Conservation (phyloP, 139 green algal genomes). For the Medakamo hakoo region DNA sequence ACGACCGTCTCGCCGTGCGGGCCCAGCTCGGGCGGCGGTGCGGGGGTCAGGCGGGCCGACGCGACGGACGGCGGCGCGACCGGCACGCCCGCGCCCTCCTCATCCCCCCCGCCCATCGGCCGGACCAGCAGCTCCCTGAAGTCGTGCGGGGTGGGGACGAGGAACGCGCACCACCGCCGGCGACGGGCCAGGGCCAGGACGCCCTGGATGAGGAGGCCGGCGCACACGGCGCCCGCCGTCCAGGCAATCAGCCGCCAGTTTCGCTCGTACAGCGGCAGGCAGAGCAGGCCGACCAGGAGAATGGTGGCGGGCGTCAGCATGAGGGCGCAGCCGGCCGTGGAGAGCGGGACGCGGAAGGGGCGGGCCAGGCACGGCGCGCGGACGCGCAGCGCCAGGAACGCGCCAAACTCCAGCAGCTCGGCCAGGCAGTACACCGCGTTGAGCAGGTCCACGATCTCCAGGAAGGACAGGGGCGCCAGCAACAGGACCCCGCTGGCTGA, state of each 20-base stretch:
- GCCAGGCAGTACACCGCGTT: slow-evolving; percentile 92
- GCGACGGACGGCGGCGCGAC: too few species aligned
- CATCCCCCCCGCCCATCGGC: neutral
- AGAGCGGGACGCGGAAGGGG: slow-evolving; percentile 56
- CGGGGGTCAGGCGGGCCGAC: neutral
- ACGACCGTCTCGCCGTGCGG: neutral
- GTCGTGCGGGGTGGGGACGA: slow-evolving; percentile 7
- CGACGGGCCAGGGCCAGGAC: slow-evolving; percentile 27
- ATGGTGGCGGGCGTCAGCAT: slow-evolving; percentile 61
- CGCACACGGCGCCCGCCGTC: slow-evolving; percentile 18
- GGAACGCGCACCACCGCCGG: slow-evolving; percentile 9
- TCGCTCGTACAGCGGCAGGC: slow-evolving; percentile 26
- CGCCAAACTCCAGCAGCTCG: slow-evolving; percentile 88
- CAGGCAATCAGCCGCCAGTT: slow-evolving; percentile 26
- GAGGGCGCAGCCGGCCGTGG: slow-evolving; percentile 42
- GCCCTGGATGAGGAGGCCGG: slow-evolving; percentile 50
- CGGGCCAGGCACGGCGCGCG: slow-evolving; percentile 19
- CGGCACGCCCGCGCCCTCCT: neutral
- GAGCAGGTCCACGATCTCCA: slow-evolving; percentile 78
- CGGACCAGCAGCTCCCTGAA: neutral
- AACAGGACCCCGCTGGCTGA: neutral
- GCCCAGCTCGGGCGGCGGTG: neutral
- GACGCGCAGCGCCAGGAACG: slow-evolving; percentile 74
- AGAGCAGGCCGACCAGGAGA: slow-evolving; percentile 48
- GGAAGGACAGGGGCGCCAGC: slow-evolving; percentile 31